Conservation (phyloP, 1,139 yeast species). For the Taphrina wiesneri region DNA sequence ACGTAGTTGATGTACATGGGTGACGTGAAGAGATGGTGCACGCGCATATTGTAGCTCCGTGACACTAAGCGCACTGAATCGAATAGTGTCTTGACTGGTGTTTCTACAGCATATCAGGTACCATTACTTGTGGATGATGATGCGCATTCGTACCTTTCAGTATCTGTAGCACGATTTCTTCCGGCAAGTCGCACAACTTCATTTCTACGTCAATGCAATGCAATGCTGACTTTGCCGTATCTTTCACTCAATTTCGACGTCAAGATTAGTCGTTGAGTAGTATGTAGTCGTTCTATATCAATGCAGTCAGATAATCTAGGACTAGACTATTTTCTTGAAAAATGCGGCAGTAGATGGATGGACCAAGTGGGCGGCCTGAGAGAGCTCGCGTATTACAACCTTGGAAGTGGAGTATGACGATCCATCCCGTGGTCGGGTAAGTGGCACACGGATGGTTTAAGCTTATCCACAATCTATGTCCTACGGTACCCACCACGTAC, state of each 20-base stretch:
- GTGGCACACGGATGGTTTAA: too few species aligned
- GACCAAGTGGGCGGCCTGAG: not conserved
- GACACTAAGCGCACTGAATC: constrained; percentile 17
- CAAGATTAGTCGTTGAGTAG: too few species aligned
- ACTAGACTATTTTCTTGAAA: too few species aligned
- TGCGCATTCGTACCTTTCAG: not conserved
- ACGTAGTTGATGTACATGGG: constrained; percentile 1
- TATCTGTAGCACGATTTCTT: not conserved
- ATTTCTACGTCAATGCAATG: too few species aligned
- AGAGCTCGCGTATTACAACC: not conserved
- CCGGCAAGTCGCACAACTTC: constrained; percentile 12
- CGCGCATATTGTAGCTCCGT: not conserved
- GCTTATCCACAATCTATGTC: not conserved
- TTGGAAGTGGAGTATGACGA: too few species aligned
- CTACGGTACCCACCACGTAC: too few species aligned
- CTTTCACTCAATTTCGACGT: too few species aligned
- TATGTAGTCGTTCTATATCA: too few species aligned
- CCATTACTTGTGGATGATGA: not conserved
- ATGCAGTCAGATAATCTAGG: too few species aligned
- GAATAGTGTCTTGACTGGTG: constrained; percentile 7
- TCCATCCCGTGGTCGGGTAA: too few species aligned
- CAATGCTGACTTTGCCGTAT: too few species aligned
- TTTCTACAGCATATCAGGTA: not conserved
- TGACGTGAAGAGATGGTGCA: constrained; percentile 4
- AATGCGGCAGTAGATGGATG: not conserved